These are phyloP conservation scores for Scedosporium apiospermum DNA, from an alignment of 2,329 filamentous ascomycete genomes.

Conservation along the genomic window DNA sequence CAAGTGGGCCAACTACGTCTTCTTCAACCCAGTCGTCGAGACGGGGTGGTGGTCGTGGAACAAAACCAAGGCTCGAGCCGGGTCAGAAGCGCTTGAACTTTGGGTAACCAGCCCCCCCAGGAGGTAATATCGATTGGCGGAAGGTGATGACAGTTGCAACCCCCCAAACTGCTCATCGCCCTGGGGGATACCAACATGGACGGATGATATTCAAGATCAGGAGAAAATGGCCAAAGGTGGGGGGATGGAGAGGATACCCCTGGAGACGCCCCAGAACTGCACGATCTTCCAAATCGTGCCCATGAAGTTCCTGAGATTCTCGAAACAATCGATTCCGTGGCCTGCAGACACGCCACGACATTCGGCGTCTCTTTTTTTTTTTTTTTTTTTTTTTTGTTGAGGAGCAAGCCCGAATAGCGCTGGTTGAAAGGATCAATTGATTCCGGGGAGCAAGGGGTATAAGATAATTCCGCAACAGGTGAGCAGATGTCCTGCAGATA, in stretches of 20 bases:
- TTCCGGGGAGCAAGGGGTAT: neutral
- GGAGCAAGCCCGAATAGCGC: neutral
- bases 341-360: too few species aligned
- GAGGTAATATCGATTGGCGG: neutral
- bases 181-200: too few species aligned
- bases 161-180: too few species aligned
- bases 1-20: neutral
- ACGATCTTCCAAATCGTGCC: too few species aligned
- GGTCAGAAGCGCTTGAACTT: constrained; percentile 54
- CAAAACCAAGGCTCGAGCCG: constrained; percentile 38
- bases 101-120: constrained; percentile 29
- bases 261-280: too few species aligned
- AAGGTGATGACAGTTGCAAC: neutral
- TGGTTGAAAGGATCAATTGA: neutral
- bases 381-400: neutral
- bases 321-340: too few species aligned
- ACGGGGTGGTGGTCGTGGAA: constrained; percentile 17
- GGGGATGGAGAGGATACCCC: too few species aligned
- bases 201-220: too few species aligned
- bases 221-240: too few species aligned
- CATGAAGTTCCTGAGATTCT: too few species aligned
- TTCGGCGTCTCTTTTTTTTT: too few species aligned
- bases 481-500: neutral
- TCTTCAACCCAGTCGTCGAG: constrained; percentile 6
- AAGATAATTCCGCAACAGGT: neutral